Evolutionary conservation across 129 eudicot genomes (phyloP).

Genomic region (Silybum marianum): DNA sequence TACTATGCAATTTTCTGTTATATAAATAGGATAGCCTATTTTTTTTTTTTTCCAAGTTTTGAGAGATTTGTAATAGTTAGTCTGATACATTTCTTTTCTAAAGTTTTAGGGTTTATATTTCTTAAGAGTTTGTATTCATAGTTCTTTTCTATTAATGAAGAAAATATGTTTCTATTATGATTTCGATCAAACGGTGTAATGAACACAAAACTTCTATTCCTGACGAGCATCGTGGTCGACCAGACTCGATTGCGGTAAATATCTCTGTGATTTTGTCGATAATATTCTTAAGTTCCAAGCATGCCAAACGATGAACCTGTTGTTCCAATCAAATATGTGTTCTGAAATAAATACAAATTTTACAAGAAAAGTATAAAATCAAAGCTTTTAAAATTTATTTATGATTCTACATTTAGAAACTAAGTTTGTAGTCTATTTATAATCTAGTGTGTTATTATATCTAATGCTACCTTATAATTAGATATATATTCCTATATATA

Average conservation of each 20-base stretch:
- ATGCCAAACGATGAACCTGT: slow-evolving; percentile 40
- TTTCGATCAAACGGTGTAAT: slow-evolving; percentile 20
- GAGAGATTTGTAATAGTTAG: too few relatives aligned
- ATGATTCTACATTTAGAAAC: too few relatives aligned
- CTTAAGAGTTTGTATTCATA: too few relatives aligned
- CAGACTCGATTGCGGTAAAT: slow-evolving; percentile 34
- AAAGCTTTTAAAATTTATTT: neutral
- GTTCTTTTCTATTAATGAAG: too few relatives aligned
- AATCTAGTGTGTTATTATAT: too few relatives aligned
- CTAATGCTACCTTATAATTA: neutral
- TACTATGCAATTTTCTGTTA: too few relatives aligned
- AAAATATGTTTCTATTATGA: too few relatives aligned
- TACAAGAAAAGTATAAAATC: neutral
- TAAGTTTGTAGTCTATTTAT: too few relatives aligned
- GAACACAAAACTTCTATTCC: slow-evolving; percentile 31
- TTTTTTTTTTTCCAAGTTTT: too few relatives aligned
- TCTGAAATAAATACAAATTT: neutral
- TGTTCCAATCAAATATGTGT: slow-evolving; percentile 3
- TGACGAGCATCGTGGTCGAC: slow-evolving; percentile 38
- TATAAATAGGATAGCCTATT: too few relatives aligned
- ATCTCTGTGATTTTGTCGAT: slow-evolving; percentile 27
- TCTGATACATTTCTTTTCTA: too few relatives aligned
- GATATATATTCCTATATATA: neutral
- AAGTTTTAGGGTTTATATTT: too few relatives aligned
- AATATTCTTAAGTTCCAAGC: slow-evolving; percentile 28